These are phyloP conservation scores for Flaveria brownii DNA, from an alignment of 129 eudicot species.

Conservation along the genomic window DNA sequence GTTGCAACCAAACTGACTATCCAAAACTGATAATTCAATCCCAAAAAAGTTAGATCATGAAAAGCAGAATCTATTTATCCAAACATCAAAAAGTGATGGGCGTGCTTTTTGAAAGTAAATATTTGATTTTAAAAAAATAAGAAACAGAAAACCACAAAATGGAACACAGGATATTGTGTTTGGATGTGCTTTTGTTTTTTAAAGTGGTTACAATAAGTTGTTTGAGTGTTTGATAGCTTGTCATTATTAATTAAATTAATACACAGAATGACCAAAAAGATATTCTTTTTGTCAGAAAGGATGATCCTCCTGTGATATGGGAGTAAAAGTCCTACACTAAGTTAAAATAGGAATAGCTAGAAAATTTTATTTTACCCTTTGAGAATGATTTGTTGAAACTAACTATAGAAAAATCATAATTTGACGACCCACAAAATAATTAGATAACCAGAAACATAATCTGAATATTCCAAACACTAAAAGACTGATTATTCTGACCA, in stretches of 20 bases:
- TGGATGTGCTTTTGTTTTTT: background rate
- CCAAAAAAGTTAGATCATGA: background rate
- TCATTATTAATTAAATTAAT: background rate
- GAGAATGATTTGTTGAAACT: conserved; percentile 3
- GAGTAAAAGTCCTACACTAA: background rate
- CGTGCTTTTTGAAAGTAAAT: background rate
- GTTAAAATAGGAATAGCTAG: background rate
- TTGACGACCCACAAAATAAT: background rate
- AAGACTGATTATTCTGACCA: background rate
- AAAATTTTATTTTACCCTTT: background rate
- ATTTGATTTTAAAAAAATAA: background rate
- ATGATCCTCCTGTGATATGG: background rate
- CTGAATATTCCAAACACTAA: background rate
- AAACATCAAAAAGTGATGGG: background rate
- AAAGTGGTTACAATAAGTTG: background rate
- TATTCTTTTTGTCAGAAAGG: background rate
- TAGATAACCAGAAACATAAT: background rate
- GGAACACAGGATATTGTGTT: background rate
- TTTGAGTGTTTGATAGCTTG: background rate
- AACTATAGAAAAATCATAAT: background rate
- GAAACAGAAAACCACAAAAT: background rate
- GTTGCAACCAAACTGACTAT: conserved; percentile 6
- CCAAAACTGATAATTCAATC: background rate
- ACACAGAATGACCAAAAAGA: background rate
- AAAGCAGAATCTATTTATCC: background rate